These are phyloP conservation scores for Suillus ampliporus DNA, from an alignment of 768 basidiomycete genomes.

Conservation along the genomic window DNA sequence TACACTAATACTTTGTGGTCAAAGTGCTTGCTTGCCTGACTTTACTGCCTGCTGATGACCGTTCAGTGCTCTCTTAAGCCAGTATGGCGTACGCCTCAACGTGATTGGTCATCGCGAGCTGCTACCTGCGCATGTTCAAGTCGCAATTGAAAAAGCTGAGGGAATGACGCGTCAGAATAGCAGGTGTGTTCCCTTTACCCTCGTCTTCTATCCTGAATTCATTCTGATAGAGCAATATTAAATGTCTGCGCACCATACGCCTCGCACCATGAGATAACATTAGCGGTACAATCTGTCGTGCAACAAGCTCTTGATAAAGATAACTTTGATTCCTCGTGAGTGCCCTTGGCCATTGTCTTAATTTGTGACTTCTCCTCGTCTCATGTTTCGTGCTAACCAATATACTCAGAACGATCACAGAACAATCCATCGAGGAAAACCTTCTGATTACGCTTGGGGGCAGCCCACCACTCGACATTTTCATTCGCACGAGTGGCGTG, in stretches of 20 bases:
- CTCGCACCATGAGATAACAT: conserved; percentile 89
- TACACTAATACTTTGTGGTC: background rate
- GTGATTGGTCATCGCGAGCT: conserved; percentile 77
- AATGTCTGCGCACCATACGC: conserved; percentile 95
- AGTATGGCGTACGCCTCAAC: conserved; percentile 84
- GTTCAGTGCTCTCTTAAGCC: background rate
- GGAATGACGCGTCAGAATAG: conserved; percentile 74
- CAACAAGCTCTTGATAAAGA: conserved; percentile 39
- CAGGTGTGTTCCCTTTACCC: conserved; percentile 49
- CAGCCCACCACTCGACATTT: conserved; percentile 85
- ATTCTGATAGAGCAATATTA: conserved; percentile 69
- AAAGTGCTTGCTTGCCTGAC: background rate
- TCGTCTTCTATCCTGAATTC: conserved; percentile 4
- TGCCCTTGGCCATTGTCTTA: background rate
- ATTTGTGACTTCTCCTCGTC: conserved; percentile 9
- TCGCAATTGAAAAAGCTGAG: conserved; percentile 74
- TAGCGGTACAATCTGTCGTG: conserved; percentile 58
- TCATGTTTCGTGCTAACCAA: background rate
- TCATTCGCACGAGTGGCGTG: conserved; percentile 92
- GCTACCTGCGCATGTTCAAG: conserved; percentile 79
- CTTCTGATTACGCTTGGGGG: conserved; percentile 68
- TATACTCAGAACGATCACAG: background rate
- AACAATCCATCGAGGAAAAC: conserved; percentile 45
- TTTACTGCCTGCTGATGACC: background rate
- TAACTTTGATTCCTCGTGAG: conserved; percentile 34